A percentile compares a stretch with the other conserved stretches of the same genome.
phyloP scores from a whole-genome alignment of 768 basidiomycete genomes.

The Tricholoma sp. region DNA sequence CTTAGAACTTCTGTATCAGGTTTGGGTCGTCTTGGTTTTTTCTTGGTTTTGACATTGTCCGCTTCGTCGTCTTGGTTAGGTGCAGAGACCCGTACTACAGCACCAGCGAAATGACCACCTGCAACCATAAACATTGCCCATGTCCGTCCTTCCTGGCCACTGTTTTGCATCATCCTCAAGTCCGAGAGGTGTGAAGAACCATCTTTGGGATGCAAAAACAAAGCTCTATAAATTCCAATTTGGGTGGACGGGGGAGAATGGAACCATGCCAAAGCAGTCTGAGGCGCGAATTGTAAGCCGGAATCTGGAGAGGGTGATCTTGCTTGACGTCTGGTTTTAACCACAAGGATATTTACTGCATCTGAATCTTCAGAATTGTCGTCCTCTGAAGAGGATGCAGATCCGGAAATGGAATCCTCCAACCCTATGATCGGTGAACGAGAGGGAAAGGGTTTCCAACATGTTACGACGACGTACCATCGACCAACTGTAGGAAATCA shows the following conservation, averaged over 20 bases:
- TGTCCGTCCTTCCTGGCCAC: constrained; percentile 52
- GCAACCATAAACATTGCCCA: constrained; percentile 98
- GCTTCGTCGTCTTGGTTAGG: constrained; percentile 40
- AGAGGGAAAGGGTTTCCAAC: background rate
- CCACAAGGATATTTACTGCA: constrained; percentile 62
- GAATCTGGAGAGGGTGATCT: constrained; percentile 44
- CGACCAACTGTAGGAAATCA: constrained; percentile 73
- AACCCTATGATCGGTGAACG: constrained; percentile 40
- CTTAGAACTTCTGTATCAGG: constrained; percentile 76
- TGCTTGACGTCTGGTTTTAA: constrained; percentile 46
- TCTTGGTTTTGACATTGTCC: constrained; percentile 36
- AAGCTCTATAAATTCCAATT: constrained; percentile 76
- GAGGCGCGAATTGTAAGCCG: constrained; percentile 23
- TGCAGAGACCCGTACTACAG: constrained; percentile 69
- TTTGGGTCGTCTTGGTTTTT: constrained; percentile 60
- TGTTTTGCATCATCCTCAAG: constrained; percentile 59
- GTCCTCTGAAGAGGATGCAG: constrained; percentile 67
- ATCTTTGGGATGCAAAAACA: constrained; percentile 54
- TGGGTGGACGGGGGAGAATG: constrained; percentile 84
- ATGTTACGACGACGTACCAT: constrained; percentile 46
- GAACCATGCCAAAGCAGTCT: constrained; percentile 86
- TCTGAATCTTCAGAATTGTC: constrained; percentile 54
- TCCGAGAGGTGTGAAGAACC: constrained; percentile 50
- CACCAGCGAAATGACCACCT: constrained; percentile 97
- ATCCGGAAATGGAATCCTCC: constrained; percentile 90